phyloP scores from a whole-genome alignment of 164 flowering plant species.

The Hamamelis virginiana region DNA sequence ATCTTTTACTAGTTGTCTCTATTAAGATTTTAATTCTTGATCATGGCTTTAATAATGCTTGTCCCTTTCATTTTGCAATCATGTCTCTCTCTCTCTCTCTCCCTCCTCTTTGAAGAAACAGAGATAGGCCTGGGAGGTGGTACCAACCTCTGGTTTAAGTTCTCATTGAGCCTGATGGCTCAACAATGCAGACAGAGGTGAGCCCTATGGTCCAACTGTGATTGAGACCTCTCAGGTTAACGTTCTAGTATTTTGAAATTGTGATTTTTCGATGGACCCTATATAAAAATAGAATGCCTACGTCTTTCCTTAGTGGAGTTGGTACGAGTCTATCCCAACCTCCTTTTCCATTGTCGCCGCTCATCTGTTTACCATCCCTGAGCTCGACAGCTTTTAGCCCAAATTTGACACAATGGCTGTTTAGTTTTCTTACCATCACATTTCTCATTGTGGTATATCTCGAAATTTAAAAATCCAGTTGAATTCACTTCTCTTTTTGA shows the following conservation, averaged over 20 bases:
- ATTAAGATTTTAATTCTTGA: not conserved
- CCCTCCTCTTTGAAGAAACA: no score
- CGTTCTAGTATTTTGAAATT: not conserved
- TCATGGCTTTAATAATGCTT: constrained; percentile 10
- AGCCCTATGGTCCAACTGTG: constrained; percentile 7
- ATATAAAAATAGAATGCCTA: not conserved
- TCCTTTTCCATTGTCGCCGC: no score
- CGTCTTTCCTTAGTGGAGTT: not conserved
- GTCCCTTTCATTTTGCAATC: constrained; percentile 19
- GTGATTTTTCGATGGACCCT: not conserved
- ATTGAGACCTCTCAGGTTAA: constrained; percentile 8
- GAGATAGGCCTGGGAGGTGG: no score
- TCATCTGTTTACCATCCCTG: not conserved
- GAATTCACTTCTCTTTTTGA: no score
- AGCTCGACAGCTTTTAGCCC: no score
- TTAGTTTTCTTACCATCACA: no score
- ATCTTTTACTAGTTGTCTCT: constrained; percentile 6
- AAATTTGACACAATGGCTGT: no score
- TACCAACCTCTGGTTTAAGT: not conserved
- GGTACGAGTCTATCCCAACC: not conserved
- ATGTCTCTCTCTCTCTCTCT: not conserved
- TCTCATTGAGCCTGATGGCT: not conserved
- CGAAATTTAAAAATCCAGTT: no score
- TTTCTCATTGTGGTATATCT: no score
- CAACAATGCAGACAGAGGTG: not conserved